Evolutionary conservation across 345 rosid genomes (phyloP), one percentile per base, ranked within the genome.

Genomic region (Aquilaria yunnanensis): DNA sequence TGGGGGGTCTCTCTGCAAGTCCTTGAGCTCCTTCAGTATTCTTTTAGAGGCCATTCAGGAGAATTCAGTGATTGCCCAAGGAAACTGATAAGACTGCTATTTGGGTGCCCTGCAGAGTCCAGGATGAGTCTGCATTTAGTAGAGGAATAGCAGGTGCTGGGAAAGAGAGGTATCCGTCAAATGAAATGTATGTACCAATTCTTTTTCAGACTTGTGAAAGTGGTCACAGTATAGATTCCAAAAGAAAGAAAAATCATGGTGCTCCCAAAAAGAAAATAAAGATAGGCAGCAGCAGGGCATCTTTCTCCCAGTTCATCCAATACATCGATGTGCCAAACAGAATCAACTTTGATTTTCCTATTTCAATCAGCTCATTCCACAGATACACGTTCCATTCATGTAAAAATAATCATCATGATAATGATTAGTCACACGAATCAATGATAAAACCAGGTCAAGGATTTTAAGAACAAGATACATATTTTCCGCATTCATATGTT

Each of bases 1-100:
- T 62, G 87, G 90, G 14, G 90, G 90, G 71, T 85, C 90, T 75
- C 90, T 80, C 51, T 82, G 83, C 78, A 85, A 69, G 65, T 85
- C 90, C 76, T 70, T 85, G 23, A 82, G 77, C 59, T 85, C 90
- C 72, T 85, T 85, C 81, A 78, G 2, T 65, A 85, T 85, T 75
- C 87, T 67, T 69, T 80, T 85, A 2, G 87, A 68, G 9, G 90
- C 87, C 90, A 85, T 81, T 9, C 41, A 37, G 31, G 59, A 10
- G 30, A 14, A 9, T 51, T 54, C 45, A 49, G 50, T 37, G 43
- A 58, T 29, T 1, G 47, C 23, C 23, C 23, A 1, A 23, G 23
- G 23, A 23, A 23, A 23, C 23, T 23, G 23, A 23, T 23, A 23
- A 23, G 1, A 23, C 23, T 23, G 23, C 23, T 23, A 23, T 23